Evolutionary conservation across 1,284 basidiomycete species (phyloP).

Genomic region (Ustilago tritici): DNA sequence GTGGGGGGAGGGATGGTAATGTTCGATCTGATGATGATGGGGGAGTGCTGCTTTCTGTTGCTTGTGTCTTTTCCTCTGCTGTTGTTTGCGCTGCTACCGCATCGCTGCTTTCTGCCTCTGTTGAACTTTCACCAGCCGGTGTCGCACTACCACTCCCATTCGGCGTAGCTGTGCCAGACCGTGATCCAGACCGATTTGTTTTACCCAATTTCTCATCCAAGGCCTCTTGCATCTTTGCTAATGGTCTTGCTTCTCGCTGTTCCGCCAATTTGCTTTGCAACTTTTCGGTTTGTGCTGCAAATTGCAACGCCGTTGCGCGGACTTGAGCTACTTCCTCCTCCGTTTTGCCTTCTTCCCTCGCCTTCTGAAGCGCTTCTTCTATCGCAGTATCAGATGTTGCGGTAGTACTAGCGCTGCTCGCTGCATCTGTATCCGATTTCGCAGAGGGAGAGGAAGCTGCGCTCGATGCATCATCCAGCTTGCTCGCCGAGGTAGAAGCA

Average conservation of each 20-base stretch:
- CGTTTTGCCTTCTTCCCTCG: constrained; percentile 19
- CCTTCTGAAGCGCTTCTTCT: constrained; percentile 23
- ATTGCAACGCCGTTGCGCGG: constrained; percentile 30
- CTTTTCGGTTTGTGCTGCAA: constrained; percentile 41
- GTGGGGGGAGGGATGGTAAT: constrained; percentile 22
- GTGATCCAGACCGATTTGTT: constrained; percentile 39
- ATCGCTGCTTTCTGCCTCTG: constrained; percentile 31
- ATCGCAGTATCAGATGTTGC: constrained; percentile 11
- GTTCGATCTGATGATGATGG: not conserved
- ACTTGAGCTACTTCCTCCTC: constrained; percentile 29
- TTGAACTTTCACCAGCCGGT: constrained; percentile 9
- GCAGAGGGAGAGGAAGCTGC: constrained; percentile 17
- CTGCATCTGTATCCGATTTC: constrained; percentile 9
- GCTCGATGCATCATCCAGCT: constrained; percentile 18
- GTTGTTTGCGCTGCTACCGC: constrained; percentile 24
- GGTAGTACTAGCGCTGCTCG: constrained; percentile 9
- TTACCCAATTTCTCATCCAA: constrained; percentile 74
- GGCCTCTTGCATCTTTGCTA: constrained; percentile 85
- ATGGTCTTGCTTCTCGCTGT: constrained; percentile 84
- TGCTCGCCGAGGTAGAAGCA: constrained; percentile 13
- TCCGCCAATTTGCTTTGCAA: constrained; percentile 75
- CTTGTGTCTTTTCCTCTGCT: constrained; percentile 2
- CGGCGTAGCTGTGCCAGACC: constrained; percentile 31
- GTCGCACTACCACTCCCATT: constrained; percentile 6
- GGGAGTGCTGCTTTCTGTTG: constrained; percentile 1